A percentile compares a stretch with the other conserved stretches of the same genome.
Conservation (phyloP, 176 grass and related monocot species). For the Avena insularis region DNA sequence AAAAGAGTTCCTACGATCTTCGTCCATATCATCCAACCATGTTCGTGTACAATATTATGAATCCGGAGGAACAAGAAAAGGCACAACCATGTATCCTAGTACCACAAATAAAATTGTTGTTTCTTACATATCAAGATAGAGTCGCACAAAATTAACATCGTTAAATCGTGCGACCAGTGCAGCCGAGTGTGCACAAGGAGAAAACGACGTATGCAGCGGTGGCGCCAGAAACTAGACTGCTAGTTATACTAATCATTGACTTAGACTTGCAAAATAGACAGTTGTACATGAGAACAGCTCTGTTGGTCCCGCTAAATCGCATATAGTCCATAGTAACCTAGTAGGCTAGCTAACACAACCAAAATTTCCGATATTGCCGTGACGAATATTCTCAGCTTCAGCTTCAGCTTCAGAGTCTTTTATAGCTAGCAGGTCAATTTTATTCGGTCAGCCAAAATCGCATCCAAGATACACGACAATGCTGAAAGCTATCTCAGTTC, state of each 20-base stretch:
- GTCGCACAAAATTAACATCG: not conserved
- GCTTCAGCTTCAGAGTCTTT: conserved; percentile 38
- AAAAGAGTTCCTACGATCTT: not conserved
- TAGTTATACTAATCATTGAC: not conserved
- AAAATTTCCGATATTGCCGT: conserved; percentile 14
- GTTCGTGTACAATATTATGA: no score
- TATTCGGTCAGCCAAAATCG: conserved; percentile 44
- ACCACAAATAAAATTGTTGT: no score
- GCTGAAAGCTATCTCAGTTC: conserved; percentile 48
- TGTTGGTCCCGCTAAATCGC: conserved; percentile 21
- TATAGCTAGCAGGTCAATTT: conserved; percentile 26
- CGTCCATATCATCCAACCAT: no score
- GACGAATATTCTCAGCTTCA: conserved; percentile 16
- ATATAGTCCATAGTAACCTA: not conserved
- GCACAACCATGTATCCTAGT: no score
- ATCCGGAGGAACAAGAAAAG: no score
- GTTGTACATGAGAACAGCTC: conserved; percentile 35
- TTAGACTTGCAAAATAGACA: not conserved
- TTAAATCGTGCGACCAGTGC: not conserved
- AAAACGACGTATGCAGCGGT: not conserved
- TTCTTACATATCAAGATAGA: no score
- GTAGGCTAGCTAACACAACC: conserved; percentile 15
- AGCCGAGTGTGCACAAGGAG: not conserved
- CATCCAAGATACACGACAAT: not conserved
- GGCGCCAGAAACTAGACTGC: not conserved